Percentiles rank a stretch among this genome's conserved stretches.
Conservation (phyloP, 2,329 filamentous ascomycete genomes). For the Dactylellina drechsleri region DNA sequence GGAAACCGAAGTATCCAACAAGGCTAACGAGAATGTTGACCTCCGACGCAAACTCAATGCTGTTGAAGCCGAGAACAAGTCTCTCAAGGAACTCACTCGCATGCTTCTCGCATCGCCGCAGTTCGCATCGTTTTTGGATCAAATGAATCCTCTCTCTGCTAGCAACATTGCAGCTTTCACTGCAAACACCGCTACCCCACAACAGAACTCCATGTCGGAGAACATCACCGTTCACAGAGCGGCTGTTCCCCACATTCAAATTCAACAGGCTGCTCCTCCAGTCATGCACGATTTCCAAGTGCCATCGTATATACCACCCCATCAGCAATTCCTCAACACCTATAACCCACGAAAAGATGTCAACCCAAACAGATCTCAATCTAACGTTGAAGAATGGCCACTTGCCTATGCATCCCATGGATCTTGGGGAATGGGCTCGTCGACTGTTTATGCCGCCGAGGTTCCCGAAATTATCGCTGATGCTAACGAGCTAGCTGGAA, state of each 20-base stretch:
- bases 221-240: slow-evolving; percentile 55
- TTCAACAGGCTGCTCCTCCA: slow-evolving; percentile 44
- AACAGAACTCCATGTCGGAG: slow-evolving; percentile 54
- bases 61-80: slow-evolving; percentile 85
- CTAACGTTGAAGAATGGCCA: slow-evolving; percentile 57
- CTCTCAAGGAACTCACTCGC: slow-evolving; percentile 78
- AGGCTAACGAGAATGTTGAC: slow-evolving; percentile 83
- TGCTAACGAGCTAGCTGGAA: slow-evolving; percentile 44
- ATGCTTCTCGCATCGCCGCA: slow-evolving; percentile 83
- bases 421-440: slow-evolving; percentile 48
- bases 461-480: slow-evolving; percentile 47
- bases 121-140: slow-evolving; percentile 66
- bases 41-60: slow-evolving; percentile 83
- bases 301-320: slow-evolving; percentile 37
- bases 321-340: slow-evolving; percentile 54
- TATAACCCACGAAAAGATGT: slow-evolving; percentile 57
- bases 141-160: slow-evolving; percentile 52
- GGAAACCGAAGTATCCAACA: slow-evolving; percentile 84
- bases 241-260: slow-evolving; percentile 52
- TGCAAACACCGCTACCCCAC: slow-evolving; percentile 21
- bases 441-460: slow-evolving; percentile 46
- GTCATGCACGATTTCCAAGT: slow-evolving; percentile 50
- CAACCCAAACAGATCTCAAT: slow-evolving; percentile 55
- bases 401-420: slow-evolving; percentile 56
- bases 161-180: slow-evolving; percentile 44